Evolutionary conservation across 2,329 filamentous ascomycete species (phyloP).

Genomic region (Hymenoscyphus fructigenus): DNA sequence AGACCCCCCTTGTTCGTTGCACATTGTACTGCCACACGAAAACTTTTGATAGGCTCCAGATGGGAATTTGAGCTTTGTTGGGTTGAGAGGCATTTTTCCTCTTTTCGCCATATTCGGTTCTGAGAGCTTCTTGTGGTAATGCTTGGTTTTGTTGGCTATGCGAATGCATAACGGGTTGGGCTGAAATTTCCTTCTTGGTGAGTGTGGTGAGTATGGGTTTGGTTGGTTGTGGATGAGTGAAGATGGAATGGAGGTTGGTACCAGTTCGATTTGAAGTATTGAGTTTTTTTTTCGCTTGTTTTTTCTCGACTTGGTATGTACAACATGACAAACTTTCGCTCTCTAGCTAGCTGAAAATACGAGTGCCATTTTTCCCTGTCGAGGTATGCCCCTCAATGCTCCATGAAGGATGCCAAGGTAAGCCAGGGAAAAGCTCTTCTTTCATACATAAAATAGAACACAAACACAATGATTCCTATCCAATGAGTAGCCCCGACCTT

Average conservation of each 20-base stretch:
- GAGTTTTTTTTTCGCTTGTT: not conserved
- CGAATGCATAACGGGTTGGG: not conserved
- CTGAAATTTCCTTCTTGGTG: not conserved
- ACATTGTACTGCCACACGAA: slow-evolving; percentile 30
- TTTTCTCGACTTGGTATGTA: not conserved
- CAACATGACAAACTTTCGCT: slow-evolving; percentile 1
- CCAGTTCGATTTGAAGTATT: not conserved
- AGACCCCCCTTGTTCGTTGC: slow-evolving; percentile 20
- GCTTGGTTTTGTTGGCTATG: not conserved
- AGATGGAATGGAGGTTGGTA: not conserved
- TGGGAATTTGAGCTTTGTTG: not conserved
- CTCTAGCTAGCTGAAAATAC: slow-evolving; percentile 1
- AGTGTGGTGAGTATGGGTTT: not conserved
- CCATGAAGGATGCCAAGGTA: not conserved
- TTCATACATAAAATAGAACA: not conserved
- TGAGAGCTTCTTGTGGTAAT: not conserved
- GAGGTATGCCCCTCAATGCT: not conserved
- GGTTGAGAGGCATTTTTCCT: not conserved
- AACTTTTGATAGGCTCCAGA: slow-evolving; percentile 9
- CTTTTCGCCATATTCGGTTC: not conserved
- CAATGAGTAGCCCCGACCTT: not conserved
- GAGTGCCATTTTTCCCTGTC: not conserved
- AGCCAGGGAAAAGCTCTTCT: not conserved
- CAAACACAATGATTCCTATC: not conserved
- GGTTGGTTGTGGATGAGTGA: not conserved